phyloP scores from a whole-genome alignment of 176 grass and related monocot genomes.

The Miscanthus lutarioriparius region DNA sequence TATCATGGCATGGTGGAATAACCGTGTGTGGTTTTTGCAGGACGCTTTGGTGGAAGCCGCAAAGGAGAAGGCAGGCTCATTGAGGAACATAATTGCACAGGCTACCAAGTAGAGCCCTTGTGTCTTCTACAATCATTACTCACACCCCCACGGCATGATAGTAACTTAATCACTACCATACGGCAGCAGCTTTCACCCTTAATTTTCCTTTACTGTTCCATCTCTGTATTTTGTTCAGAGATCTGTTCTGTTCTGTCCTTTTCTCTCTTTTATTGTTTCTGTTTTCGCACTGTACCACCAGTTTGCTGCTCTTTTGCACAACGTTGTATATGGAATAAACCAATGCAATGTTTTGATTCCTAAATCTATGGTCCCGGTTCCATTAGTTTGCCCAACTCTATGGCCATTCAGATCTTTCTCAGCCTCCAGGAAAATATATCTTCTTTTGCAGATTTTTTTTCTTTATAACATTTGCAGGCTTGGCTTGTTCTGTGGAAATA shows the following conservation, averaged over 20 bases:
- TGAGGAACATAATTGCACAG: slow-evolving; percentile 73
- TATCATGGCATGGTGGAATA: slow-evolving; percentile 41
- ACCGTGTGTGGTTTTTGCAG: slow-evolving; percentile 35
- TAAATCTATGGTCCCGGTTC: not conserved
- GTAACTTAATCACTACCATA: slow-evolving; percentile 33
- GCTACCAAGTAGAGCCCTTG: slow-evolving; percentile 62
- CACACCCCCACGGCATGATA: slow-evolving; percentile 30
- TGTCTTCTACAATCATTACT: slow-evolving; percentile 39
- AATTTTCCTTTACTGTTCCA: not conserved
- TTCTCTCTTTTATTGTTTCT: not conserved
- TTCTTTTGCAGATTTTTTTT: not conserved
- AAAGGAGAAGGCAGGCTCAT: slow-evolving; percentile 62
- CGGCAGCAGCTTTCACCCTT: slow-evolving; percentile 1
- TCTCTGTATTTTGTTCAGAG: slow-evolving; percentile 24
- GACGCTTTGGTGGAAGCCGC: slow-evolving; percentile 66
- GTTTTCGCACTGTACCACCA: not conserved
- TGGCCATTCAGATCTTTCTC: not conserved
- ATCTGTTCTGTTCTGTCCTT: not conserved
- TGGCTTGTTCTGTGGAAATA: not conserved
- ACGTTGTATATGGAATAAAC: not conserved
- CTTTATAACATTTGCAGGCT: not conserved
- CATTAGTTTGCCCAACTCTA: not conserved
- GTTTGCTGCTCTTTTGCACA: not conserved
- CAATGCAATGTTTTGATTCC: not conserved
- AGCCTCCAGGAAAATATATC: not conserved